Percentiles rank a stretch among this genome's conserved stretches.
These are phyloP conservation scores for Saturnispora bothae DNA, from an alignment of 805 yeast species.

Conservation along the genomic window DNA sequence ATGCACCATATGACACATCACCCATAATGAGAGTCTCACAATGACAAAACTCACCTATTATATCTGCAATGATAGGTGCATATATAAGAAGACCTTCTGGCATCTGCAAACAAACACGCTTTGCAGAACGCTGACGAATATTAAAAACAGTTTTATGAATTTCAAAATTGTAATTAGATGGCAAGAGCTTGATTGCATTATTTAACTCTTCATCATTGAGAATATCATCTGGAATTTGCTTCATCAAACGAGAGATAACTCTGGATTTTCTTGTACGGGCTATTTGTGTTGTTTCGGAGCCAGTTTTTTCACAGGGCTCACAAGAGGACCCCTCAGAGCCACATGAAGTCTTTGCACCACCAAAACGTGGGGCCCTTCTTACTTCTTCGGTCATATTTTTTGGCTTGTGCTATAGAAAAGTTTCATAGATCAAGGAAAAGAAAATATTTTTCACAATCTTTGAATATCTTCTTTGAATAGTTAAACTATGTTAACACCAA, in stretches of 20 bases:
- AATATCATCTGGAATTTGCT: conserved; percentile 85
- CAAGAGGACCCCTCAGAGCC: not conserved
- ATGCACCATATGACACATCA: conserved; percentile 96
- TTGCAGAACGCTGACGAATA: conserved; percentile 61
- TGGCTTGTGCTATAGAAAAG: too few species aligned
- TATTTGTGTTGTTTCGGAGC: conserved; percentile 3
- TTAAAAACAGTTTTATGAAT: conserved; percentile 95
- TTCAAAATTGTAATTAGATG: conserved; percentile 90
- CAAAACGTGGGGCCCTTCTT: conserved; percentile 20
- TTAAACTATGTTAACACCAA: conserved; percentile 68
- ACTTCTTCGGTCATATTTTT: conserved; percentile 9
- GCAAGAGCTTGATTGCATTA: conserved; percentile 70
- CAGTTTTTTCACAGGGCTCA: not conserved
- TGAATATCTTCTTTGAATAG: conserved; percentile 18
- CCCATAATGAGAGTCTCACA: conserved; percentile 94
- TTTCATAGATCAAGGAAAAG: too few species aligned
- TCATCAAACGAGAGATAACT: conserved; percentile 51
- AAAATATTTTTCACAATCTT: not conserved
- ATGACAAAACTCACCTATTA: conserved; percentile 79
- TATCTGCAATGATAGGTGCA: conserved; percentile 82
- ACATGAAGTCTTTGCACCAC: conserved; percentile 16
- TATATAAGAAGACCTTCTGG: conserved; percentile 92
- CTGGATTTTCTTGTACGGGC: conserved; percentile 20
- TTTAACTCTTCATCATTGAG: conserved; percentile 71
- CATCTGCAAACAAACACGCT: conserved; percentile 88